Evolutionary conservation across 164 flowering plant species (phyloP).

Genomic region (Dillenia suffruticosa): DNA sequence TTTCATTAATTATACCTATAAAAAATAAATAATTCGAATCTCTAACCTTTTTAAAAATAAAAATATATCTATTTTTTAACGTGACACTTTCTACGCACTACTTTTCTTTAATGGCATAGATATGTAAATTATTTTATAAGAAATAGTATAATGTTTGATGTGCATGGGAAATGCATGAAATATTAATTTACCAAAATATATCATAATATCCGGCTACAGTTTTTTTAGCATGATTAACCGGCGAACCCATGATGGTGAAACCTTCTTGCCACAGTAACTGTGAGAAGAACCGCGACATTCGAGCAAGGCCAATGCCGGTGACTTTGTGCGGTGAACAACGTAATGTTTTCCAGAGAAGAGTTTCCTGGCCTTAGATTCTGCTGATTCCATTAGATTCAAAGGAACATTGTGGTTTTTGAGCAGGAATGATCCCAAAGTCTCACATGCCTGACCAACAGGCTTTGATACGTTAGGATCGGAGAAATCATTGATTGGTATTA

Average conservation of each 20-base stretch:
- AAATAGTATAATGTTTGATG: too few species aligned
- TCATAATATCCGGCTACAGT: conserved; percentile 40
- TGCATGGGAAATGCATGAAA: neutral
- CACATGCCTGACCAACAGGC: conserved; percentile 27
- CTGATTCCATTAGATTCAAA: conserved; percentile 8
- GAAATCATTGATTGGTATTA: conserved; percentile 34
- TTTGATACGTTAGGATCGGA: conserved; percentile 10
- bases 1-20: too few species aligned
- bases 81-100: too few species aligned
- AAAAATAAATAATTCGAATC: too few species aligned
- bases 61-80: too few species aligned
- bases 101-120: neutral
- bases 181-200: conserved; percentile 30
- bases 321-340: conserved; percentile 19
- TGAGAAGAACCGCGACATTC: conserved; percentile 25
- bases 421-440: conserved; percentile 38
- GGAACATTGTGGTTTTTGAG: conserved; percentile 34
- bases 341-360: conserved; percentile 24
- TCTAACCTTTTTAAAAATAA: too few species aligned
- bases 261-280: conserved; percentile 51
- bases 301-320: conserved; percentile 35
- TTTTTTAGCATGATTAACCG: conserved; percentile 23
- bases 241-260: conserved; percentile 36
- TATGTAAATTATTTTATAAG: neutral
- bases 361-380: conserved; percentile 12